Percentiles rank a stretch among this genome's conserved stretches.
These are phyloP conservation scores for Kodamaea anthophila DNA, from an alignment of 1,139 yeast species.

Conservation along the genomic window DNA sequence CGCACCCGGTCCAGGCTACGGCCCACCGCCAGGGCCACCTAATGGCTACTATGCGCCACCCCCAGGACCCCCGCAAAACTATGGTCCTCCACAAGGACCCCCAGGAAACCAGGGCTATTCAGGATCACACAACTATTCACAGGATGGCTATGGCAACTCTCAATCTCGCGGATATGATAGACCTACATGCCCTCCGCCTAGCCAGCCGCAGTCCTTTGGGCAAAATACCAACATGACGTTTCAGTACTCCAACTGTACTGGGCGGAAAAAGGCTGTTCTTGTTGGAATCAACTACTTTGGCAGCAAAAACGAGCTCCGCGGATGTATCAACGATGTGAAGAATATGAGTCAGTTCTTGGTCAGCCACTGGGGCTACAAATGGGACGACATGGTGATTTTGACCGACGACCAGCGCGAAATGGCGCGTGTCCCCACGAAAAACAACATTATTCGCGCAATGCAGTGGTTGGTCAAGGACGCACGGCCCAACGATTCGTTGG, in stretches of 20 bases:
- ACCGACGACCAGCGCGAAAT: constrained; percentile 68
- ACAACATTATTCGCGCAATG: constrained; percentile 80
- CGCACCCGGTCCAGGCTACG: constrained; percentile 8
- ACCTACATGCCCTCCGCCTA: constrained; percentile 13
- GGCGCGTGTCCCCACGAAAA: constrained; percentile 67
- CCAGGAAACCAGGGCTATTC: constrained; percentile 10
- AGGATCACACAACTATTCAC: too few species aligned
- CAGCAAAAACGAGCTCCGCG: constrained; percentile 60
- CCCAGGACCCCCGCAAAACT: constrained; percentile 8
- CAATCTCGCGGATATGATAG: constrained; percentile 9
- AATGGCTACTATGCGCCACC: constrained; percentile 5
- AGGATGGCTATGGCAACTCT: constrained; percentile 3
- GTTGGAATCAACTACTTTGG: constrained; percentile 88
- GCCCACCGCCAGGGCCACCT: constrained; percentile 8
- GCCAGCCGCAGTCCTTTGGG: constrained; percentile 19
- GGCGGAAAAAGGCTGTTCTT: constrained; percentile 72
- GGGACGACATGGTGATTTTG: constrained; percentile 77
- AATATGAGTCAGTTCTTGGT: constrained; percentile 56
- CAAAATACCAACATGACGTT: constrained; percentile 18
- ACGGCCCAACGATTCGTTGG: constrained; percentile 74
- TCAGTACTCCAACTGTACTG: constrained; percentile 70
- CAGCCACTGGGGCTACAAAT: constrained; percentile 56
- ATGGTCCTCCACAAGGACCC: constrained; percentile 12
- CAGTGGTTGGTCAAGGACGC: constrained; percentile 85
- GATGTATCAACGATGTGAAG: constrained; percentile 81